Base-by-base conservation (phyloP, 106 monocot species). In the Cymbidium sinense region DNA sequence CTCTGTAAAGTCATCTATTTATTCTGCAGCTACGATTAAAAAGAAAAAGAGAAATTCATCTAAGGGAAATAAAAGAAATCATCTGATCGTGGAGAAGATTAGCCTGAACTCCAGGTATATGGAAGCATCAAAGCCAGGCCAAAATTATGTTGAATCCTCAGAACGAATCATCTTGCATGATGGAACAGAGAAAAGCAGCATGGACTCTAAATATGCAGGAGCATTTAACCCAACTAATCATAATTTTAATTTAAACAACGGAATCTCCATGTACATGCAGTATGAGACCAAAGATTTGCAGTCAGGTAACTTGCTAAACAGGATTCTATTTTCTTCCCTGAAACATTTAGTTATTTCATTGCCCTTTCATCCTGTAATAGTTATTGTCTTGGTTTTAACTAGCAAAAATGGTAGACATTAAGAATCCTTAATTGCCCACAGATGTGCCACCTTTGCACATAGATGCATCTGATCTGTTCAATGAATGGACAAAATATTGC, bases 401-500 rank as follows among this genome's bases (percentile, higher is more conserved):
- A 25, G 34, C 34, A 34, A 35, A 20, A 35, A 15, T 35, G 33
- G 64, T 27, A 64, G 64, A 64, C 5, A 64, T 23, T n/a, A n/a
- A n/a, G 73, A 73, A 43, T 43, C 2, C 23, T 3, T n/a, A n/a
- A n/a, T n/a, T n/a, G 61, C 18, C 7, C 7, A 17, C 34, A 4
- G 74, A 27, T 47, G 44, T 54, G 28, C 33, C 52, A 31, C 50
- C 30, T 27, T 9, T 28, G 25, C 34, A 20, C 21, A 17, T 18
- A n/a, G 76, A 55, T 31, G 19, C 76, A 55, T 34, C 76, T 34
- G 52, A 76, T 35, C 51, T 52, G 21, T 54, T 34, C 30, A 15
- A 76, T 17, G 54, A 76, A 76, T 52, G 74, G 74, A 1, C 44
- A 28, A 74, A 74, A 13, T 44, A 74, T 74, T 74, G 74, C 35